A percentile compares a stretch with the other conserved stretches of the same genome.
These are phyloP conservation scores for Hypoxylon perforatum DNA, from an alignment of 495 filamentous ascomycete species.

Conservation along the genomic window DNA sequence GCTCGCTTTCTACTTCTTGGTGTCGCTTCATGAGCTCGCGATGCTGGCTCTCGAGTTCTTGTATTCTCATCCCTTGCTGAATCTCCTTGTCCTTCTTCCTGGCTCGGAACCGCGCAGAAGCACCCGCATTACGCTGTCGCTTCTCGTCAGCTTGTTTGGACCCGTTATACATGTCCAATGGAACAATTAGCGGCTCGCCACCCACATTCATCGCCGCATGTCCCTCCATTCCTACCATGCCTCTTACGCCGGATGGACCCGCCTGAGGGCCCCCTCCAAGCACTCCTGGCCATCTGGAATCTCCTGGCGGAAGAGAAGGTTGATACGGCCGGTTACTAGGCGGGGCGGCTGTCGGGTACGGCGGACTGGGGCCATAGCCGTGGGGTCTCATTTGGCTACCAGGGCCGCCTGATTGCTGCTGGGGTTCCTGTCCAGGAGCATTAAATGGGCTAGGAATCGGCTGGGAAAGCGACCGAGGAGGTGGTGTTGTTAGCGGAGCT, in stretches of 20 bases:
- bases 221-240: conserved; percentile 52
- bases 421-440: conserved; percentile 41
- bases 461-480: conserved; percentile 54
- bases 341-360: conserved; percentile 37
- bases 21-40: conserved; percentile 55
- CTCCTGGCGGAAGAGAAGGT: conserved; percentile 37
- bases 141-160: conserved; percentile 92
- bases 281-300: conserved; percentile 49
- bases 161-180: conserved; percentile 80
- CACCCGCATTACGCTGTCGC: conserved; percentile 90
- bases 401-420: conserved; percentile 26
- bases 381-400: conserved; percentile 42
- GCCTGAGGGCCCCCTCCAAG: conserved; percentile 33
- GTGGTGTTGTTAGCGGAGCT: conserved; percentile 44
- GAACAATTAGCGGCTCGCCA: conserved; percentile 67
- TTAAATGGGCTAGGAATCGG: conserved; percentile 49
- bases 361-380: conserved; percentile 38
- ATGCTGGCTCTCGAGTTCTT: conserved; percentile 69
- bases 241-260: conserved; percentile 43
- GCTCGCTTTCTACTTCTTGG: conserved; percentile 62
- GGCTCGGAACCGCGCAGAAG: conserved; percentile 88
- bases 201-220: conserved; percentile 55
- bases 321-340: conserved; percentile 34
- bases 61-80: conserved; percentile 71
- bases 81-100: conserved; percentile 90